Base-by-base conservation (phyloP, 345 rosid species). In the Trapa bicornis region DNA sequence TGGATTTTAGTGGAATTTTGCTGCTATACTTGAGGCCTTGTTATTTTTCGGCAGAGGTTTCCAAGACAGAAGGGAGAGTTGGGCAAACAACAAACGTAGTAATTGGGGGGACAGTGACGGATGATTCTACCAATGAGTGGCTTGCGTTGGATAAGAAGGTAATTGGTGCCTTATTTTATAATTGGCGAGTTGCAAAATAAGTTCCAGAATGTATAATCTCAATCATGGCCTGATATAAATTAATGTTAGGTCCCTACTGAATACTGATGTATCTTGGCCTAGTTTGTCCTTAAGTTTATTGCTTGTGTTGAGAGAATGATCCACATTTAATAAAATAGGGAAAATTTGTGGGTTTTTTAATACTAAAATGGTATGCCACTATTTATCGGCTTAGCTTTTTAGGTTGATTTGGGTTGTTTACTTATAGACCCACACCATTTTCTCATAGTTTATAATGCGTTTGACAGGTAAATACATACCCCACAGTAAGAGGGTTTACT, bases 141-240 rank as follows among this genome's bases (percentile, higher is more conserved):
- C 89, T 94, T 32, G 80, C 79, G 54, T 82, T 94, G 83, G 99
- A 91, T 83, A 86, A 86, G 84, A 94, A 87, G 99, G 97, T 94
- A 82, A 35, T 1, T 35, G 13, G 14, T 58, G 16, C 15, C 15
- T 58, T 0, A 11, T 58, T 8, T 58, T 11, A 11, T 29, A 2
- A 15, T 58, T 15, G 5, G 2, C 9, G 37, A 37, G 0, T 8
- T 4, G 17, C 32, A 29, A n/a, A 29, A 54, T 22, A 54, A 6
- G 0, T 54, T n/a, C 35, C 17, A n/a, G 2, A 54, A n/a, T 1
- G 29, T 8, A 12, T 22, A 5, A 35, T 1, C 16, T 35, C 37
- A 33, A 11, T 29, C 38, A 8, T 32, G 63, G 35, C 10, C 16
- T 32, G 4, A 57, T 29, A 15, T 57, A 56, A 4, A 56, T 56